These are phyloP conservation scores for Solanum etuberosum DNA, from an alignment of 257 asterid genomes.

Conservation along the genomic window DNA sequence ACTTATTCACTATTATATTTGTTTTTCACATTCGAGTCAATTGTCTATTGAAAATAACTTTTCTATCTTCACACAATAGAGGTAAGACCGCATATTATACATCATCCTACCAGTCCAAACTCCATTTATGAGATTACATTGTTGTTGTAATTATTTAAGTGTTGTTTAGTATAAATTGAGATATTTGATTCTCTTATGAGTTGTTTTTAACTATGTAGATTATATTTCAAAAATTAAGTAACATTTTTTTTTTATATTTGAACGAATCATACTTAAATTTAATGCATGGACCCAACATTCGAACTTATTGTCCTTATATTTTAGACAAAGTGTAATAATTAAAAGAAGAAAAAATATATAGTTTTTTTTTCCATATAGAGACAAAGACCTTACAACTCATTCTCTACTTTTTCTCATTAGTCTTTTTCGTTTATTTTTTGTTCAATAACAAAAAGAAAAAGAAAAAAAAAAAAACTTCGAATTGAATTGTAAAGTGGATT, in stretches of 20 bases:
- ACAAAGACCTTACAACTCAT: background rate
- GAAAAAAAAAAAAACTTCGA: background rate
- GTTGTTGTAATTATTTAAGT: background rate
- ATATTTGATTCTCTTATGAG: background rate
- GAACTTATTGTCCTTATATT: background rate
- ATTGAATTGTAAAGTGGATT: background rate
- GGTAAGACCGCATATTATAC: fast-evolving
- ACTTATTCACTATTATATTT: background rate
- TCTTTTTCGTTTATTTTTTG: background rate
- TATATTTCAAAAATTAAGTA: background rate
- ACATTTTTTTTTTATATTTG: background rate
- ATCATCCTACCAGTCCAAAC: fast-evolving
- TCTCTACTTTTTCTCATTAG: background rate
- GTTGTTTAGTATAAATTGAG: background rate
- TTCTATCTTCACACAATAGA: background rate
- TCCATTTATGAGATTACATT: background rate
- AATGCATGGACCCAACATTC: background rate
- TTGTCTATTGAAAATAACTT: fast-evolving
- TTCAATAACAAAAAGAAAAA: background rate
- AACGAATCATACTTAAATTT: background rate
- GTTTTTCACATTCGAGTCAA: background rate
- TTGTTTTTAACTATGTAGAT: background rate
- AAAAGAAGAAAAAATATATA: background rate
- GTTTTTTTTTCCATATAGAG: background rate
- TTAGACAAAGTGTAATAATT: background rate